Conservation (phyloP, 495 filamentous ascomycete species). For the Neurospora intermedia region DNA sequence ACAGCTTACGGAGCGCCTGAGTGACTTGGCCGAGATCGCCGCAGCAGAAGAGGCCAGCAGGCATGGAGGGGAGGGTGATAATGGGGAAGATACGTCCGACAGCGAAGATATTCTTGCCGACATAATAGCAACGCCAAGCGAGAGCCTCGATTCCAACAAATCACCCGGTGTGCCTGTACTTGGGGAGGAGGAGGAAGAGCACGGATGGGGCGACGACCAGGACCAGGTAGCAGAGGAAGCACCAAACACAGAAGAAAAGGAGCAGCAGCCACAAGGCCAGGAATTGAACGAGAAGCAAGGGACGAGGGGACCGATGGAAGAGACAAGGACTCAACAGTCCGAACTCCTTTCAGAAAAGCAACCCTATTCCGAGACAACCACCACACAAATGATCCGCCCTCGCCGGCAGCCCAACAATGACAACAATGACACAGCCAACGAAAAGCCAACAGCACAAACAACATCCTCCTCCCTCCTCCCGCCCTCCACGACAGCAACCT, state of each 20-base stretch:
- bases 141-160: conserved; percentile 30
- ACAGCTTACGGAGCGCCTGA: conserved; percentile 48
- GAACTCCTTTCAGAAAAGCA: conserved; percentile 3
- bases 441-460: conserved; percentile 10
- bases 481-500: conserved; percentile 4
- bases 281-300: neutral
- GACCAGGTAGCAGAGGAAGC: neutral
- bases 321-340: neutral
- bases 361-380: conserved; percentile 9
- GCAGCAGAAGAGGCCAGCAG: conserved; percentile 10
- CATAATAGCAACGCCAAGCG: conserved; percentile 37
- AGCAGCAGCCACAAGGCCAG: neutral
- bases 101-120: conserved; percentile 40
- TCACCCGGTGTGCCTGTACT: conserved; percentile 15
- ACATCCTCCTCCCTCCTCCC: conserved; percentile 28
- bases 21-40: conserved; percentile 50
- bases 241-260: neutral
- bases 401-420: conserved; percentile 3
- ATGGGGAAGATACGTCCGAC: conserved; percentile 34
- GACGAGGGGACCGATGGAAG: neutral
- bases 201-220: conserved; percentile 1
- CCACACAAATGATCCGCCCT: conserved; percentile 15
- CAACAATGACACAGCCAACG: conserved; percentile 4
- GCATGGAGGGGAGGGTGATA: conserved; percentile 12
- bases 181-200: conserved; percentile 9